Evolutionary conservation across 2,329 filamentous ascomycete genomes (phyloP).

Genomic region (Neurospora sp.): DNA sequence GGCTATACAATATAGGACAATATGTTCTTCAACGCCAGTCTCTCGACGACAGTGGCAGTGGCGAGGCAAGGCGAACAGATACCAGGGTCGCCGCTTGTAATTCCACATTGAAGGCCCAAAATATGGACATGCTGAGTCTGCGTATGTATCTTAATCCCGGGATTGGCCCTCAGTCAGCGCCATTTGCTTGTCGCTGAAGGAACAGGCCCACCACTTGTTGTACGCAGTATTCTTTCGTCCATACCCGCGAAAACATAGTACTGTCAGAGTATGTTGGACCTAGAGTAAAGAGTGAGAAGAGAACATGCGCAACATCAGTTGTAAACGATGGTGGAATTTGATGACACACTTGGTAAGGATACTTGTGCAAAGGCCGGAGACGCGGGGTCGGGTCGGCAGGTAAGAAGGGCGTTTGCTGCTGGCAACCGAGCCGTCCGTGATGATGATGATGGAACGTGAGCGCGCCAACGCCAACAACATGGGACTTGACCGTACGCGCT

Average conservation of each 20-base stretch:
- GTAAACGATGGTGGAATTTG: background rate
- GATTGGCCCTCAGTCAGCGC: background rate
- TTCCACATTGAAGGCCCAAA: background rate
- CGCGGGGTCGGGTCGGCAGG: background rate
- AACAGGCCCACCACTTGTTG: background rate
- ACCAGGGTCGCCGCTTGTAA: background rate
- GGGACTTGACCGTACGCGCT: background rate
- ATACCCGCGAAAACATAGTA: background rate
- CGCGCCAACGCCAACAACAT: background rate
- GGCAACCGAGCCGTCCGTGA: background rate
- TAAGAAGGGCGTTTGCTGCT: background rate
- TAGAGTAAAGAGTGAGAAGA: background rate
- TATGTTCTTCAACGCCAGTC: background rate
- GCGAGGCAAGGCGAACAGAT: background rate
- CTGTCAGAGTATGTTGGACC: background rate
- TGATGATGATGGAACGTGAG: background rate
- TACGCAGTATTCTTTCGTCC: background rate
- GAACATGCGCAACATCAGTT: background rate
- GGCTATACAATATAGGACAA: background rate
- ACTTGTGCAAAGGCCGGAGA: background rate
- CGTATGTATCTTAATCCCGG: background rate
- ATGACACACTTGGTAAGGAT: background rate
- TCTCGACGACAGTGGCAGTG: background rate
- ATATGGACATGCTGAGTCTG: background rate
- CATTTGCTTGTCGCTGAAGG: background rate